Percentiles rank a stretch among this genome's conserved stretches.
Conservation (phyloP, 257 asterid species). For the Jacaranda copaia region DNA sequence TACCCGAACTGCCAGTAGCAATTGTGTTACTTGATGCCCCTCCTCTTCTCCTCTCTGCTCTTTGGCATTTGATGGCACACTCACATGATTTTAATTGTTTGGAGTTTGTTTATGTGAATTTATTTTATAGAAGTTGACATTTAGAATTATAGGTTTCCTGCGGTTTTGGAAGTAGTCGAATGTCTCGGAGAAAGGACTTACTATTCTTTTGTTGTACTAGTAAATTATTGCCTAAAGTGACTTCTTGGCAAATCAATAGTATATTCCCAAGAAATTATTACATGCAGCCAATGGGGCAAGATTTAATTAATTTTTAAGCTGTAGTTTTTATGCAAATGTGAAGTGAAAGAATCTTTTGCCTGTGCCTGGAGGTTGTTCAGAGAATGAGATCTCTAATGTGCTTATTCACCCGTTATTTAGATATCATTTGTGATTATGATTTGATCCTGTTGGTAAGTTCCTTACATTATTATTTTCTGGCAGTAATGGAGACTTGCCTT, state of each 20-base stretch:
- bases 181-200: background rate
- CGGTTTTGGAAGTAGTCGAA: background rate
- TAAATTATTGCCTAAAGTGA: background rate
- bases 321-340: background rate
- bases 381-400: background rate
- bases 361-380: background rate
- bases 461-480: background rate
- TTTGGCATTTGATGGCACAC: background rate
- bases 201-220: background rate
- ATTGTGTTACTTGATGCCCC: background rate
- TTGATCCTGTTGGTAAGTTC: background rate
- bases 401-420: background rate
- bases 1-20: background rate
- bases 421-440: background rate
- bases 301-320: background rate
- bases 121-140: background rate
- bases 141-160: too few species aligned
- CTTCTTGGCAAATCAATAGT: background rate
- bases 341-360: background rate
- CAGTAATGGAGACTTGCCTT: background rate
- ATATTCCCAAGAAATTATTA: background rate
- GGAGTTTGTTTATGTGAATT: background rate
- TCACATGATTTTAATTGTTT: background rate
- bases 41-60: background rate
- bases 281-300: background rate